Evolutionary conservation across 1,284 basidiomycete species (phyloP).

Genomic region (Tilletia walkeri): DNA sequence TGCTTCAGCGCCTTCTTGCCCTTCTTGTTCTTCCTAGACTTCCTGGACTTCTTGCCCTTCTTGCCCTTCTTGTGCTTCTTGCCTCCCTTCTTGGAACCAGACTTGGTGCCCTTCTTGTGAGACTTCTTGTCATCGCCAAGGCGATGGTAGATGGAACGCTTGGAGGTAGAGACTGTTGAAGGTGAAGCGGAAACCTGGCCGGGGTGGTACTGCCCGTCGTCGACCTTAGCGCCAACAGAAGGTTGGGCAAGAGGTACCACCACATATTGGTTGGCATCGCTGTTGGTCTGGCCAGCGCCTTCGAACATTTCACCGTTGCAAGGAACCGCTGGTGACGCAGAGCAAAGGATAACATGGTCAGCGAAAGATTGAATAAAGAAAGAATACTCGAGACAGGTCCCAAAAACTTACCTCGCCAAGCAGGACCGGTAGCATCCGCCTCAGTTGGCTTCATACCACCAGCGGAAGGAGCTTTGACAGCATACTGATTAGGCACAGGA

Average conservation of each 20-base stretch:
- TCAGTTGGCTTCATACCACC: not conserved
- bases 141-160: conserved; percentile 9
- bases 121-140: conserved; percentile 3
- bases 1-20: conserved; percentile 11
- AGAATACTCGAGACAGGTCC: no score
- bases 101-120: not conserved
- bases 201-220: not conserved
- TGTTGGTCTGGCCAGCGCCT: conserved; percentile 5
- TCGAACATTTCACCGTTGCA: conserved; percentile 18
- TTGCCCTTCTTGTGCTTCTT: conserved; percentile 13
- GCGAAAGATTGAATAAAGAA: not conserved
- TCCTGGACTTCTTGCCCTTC: conserved; percentile 3
- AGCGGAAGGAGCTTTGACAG: conserved; percentile 3
- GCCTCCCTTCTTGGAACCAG: not conserved
- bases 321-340: not conserved
- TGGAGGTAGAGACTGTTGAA: not conserved
- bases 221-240: not conserved
- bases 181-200: conserved; percentile 5
- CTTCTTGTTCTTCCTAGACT: conserved; percentile 17
- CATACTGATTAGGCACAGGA: not conserved
- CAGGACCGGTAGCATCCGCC: conserved; percentile 2
- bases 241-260: not conserved
- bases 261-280: conserved; percentile 11
- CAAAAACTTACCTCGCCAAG: not conserved
- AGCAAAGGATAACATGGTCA: not conserved